These are phyloP conservation scores for Penicillium roqueforti DNA, from an alignment of 495 filamentous ascomycete genomes.

Conservation along the genomic window DNA sequence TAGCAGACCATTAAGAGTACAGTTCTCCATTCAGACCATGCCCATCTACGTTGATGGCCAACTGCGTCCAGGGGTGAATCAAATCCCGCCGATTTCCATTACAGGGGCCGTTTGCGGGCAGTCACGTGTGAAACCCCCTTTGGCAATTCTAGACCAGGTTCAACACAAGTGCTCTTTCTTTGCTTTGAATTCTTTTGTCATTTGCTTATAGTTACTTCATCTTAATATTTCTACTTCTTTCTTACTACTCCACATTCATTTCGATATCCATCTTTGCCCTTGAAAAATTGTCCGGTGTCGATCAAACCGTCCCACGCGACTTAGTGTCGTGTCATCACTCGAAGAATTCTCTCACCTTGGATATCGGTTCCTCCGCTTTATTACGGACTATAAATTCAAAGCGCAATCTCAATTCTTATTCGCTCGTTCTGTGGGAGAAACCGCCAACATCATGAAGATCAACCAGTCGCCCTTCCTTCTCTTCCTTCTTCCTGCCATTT, in stretches of 20 bases:
- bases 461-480: conserved; percentile 30
- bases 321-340: conserved; percentile 1
- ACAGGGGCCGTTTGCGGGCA: not conserved
- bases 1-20: too few relatives aligned
- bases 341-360: conserved; percentile 4
- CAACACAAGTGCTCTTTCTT: not conserved
- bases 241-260: not conserved
- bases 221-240: not conserved
- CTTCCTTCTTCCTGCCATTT: conserved; percentile 36
- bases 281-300: not conserved
- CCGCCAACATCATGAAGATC: conserved; percentile 32
- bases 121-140: conserved; percentile 6
- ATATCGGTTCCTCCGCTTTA: not conserved
- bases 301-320: conserved; percentile 1
- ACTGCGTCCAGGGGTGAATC: not conserved
- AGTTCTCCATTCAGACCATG: too few relatives aligned
- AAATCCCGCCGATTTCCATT: not conserved
- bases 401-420: not conserved
- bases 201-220: not conserved
- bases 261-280: not conserved
- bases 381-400: not conserved
- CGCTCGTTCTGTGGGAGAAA: conserved; percentile 14
- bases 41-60: not conserved
- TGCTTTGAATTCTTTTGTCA: not conserved
- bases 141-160: not conserved